Conservation (phyloP, 225 moss, liverwort and hornwort species). For the Marchantia paleacea region DNA sequence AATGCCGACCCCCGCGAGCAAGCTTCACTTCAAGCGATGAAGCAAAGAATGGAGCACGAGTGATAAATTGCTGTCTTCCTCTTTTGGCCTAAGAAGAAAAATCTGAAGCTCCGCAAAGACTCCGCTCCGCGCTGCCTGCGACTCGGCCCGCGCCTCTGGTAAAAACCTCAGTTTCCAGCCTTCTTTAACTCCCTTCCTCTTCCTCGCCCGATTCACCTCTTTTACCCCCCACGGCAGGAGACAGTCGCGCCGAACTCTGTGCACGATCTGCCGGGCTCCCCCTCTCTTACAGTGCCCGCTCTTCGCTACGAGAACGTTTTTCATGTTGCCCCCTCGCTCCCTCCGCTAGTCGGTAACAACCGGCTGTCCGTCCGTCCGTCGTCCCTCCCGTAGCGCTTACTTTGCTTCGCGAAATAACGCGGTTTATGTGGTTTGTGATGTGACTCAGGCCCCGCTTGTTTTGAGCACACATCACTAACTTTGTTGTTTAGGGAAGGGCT, state of each 20-base stretch:
- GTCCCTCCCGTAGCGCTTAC: too few relatives aligned
- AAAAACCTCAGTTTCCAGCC: constrained; percentile 1
- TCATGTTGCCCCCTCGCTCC: background rate
- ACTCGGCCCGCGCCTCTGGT: background rate
- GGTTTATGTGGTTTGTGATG: background rate
- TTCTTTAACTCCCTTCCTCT: too few relatives aligned
- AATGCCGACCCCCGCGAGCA: constrained; percentile 21
- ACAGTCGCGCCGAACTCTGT: constrained; percentile 7
- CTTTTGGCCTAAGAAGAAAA: constrained; percentile 10
- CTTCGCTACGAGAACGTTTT: background rate
- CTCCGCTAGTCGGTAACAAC: background rate
- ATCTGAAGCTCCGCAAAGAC: background rate
- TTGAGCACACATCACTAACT: background rate
- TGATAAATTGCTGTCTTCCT: constrained; percentile 17
- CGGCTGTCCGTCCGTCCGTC: background rate
- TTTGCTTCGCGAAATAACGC: too few relatives aligned
- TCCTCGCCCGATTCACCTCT: background rate
- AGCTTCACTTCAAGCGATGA: constrained; percentile 23
- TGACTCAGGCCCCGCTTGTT: background rate
- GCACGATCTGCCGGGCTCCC: constrained; percentile 1
- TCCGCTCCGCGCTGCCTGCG: background rate
- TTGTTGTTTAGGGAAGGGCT: background rate
- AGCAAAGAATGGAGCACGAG: constrained; percentile 14
- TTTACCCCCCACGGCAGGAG: constrained; percentile 5
- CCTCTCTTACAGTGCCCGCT: background rate